Conservation (phyloP, 257 asterid genomes). For the Catharanthus roseus region DNA sequence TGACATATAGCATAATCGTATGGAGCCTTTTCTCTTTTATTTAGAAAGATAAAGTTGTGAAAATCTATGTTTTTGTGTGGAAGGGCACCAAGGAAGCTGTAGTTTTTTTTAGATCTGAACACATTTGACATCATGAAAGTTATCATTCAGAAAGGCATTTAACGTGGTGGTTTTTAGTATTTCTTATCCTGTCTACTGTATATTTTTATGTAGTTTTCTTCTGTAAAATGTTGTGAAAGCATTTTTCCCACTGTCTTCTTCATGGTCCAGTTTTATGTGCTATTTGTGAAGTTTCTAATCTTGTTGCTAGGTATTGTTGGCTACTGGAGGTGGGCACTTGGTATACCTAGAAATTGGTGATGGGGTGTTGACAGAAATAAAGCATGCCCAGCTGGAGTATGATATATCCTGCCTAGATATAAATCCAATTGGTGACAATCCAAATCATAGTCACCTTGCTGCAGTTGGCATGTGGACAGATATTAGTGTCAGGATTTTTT, state of each 20-base stretch:
- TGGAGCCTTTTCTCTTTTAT: neutral
- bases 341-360: conserved; percentile 95
- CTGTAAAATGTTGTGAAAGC: neutral
- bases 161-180: neutral
- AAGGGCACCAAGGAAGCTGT: neutral
- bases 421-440: conserved; percentile 84
- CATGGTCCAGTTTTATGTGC: conserved; percentile 10
- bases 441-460: conserved; percentile 73
- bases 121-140: neutral
- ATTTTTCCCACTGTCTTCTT: neutral
- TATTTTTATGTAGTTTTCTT: neutral
- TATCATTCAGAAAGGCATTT: neutral
- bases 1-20: neutral
- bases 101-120: neutral
- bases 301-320: conserved; percentile 71
- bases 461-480: conserved; percentile 99
- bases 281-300: conserved; percentile 17
- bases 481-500: conserved; percentile 61
- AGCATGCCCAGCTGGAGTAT: conserved; percentile 72
- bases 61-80: neutral
- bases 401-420: conserved; percentile 96
- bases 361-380: conserved; percentile 67
- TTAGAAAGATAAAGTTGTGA: neutral
- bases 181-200: neutral
- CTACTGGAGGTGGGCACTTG: conserved; percentile 96